These are phyloP conservation scores for Pseudocercospora pini-densiflorae DNA, from an alignment of 2,329 filamentous ascomycete genomes.

Conservation along the genomic window DNA sequence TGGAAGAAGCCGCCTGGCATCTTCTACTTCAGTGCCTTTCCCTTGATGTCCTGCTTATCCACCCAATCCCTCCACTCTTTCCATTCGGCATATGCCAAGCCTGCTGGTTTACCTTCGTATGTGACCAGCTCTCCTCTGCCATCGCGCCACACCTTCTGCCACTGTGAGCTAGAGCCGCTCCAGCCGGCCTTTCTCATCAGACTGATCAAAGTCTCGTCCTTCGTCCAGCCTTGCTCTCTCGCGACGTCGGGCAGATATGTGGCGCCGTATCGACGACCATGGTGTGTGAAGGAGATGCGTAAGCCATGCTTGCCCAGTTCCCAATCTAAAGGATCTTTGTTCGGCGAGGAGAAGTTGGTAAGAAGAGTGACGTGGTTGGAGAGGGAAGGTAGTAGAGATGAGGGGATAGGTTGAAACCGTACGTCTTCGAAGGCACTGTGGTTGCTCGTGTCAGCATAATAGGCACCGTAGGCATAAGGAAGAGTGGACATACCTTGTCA, in stretches of 20 bases:
- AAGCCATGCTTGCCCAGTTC: constrained; percentile 83
- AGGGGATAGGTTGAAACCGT: constrained; percentile 66
- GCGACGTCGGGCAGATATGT: constrained; percentile 95
- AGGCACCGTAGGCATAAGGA: too few species aligned
- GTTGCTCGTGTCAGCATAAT: background rate
- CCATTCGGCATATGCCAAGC: constrained; percentile 73
- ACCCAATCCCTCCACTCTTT: constrained; percentile 80
- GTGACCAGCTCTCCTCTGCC: constrained; percentile 74
- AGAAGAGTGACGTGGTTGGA: constrained; percentile 73
- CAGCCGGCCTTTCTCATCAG: constrained; percentile 95
- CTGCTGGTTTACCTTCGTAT: constrained; percentile 84
- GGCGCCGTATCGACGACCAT: constrained; percentile 74
- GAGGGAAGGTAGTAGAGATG: constrained; percentile 68
- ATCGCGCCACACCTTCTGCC: constrained; percentile 70
- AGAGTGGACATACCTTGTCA: constrained; percentile 66
- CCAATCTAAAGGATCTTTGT: constrained; percentile 78
- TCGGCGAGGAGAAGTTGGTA: constrained; percentile 68
- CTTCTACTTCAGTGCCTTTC: constrained; percentile 13
- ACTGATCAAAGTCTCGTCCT: constrained; percentile 87
- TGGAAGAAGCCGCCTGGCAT: background rate
- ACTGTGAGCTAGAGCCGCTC: constrained; percentile 60
- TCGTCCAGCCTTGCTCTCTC: constrained; percentile 89
- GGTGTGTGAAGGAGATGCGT: constrained; percentile 80
- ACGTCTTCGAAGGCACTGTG: constrained; percentile 65
- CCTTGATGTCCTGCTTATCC: constrained; percentile 34